Conservation (phyloP, 495 filamentous ascomycete species). For the Mytilinidion resinicola region DNA sequence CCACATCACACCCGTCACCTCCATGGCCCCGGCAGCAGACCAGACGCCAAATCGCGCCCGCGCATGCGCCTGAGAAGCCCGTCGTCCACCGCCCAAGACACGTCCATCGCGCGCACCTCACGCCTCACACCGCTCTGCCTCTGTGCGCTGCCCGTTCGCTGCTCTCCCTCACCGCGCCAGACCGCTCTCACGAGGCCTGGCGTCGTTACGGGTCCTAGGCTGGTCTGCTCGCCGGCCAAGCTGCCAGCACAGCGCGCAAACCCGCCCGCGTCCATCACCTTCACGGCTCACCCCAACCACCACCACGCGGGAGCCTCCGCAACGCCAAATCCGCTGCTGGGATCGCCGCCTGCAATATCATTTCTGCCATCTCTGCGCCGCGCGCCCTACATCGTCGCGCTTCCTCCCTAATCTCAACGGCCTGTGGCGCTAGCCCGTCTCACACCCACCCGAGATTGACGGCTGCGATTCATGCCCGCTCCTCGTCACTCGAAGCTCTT, state of each 20-base stretch:
- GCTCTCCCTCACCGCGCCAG: neutral
- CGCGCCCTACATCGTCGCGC: constrained; percentile 1
- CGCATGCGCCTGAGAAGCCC: neutral
- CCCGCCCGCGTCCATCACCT: constrained; percentile 16
- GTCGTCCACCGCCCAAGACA: neutral
- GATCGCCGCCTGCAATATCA: constrained; percentile 19
- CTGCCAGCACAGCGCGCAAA: constrained; percentile 8
- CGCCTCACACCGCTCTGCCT: constrained; percentile 1
- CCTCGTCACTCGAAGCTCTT: constrained; percentile 5
- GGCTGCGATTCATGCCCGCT: constrained; percentile 27
- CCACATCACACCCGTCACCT: constrained; percentile 1
- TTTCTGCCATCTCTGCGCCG: neutral
- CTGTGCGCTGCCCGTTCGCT: neutral
- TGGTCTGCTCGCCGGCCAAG: neutral
- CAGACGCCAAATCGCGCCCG: neutral
- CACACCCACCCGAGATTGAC: constrained; percentile 25
- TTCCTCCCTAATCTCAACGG: constrained; percentile 29
- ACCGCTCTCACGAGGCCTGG: neutral
- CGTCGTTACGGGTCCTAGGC: neutral
- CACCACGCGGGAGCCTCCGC: constrained; percentile 14
- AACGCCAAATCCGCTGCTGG: constrained; percentile 13
- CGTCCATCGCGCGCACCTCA: neutral
- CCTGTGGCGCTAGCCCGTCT: constrained; percentile 16
- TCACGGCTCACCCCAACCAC: constrained; percentile 19
- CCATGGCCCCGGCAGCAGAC: neutral